Percentiles rank a stretch among this genome's conserved stretches.
These are phyloP conservation scores for Hanseniaspora occidentalis DNA, from an alignment of 805 yeast genomes.

Conservation along the genomic window DNA sequence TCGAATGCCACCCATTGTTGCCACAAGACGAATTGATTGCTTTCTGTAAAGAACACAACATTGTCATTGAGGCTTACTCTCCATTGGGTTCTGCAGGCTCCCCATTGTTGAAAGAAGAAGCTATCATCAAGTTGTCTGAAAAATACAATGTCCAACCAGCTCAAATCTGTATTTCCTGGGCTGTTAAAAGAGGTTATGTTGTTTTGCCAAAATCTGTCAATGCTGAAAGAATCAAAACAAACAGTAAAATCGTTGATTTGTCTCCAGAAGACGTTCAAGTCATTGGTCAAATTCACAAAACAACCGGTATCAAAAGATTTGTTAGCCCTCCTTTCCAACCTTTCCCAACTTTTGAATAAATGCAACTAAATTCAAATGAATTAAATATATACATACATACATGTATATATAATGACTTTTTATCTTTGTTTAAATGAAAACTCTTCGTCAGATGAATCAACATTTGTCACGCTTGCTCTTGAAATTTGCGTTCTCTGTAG, in stretches of 20 bases:
- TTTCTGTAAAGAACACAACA: slow-evolving; percentile 39
- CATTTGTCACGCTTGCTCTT: neutral
- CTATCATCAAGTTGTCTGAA: slow-evolving; percentile 32
- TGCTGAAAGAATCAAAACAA: slow-evolving; percentile 23
- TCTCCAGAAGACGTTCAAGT: slow-evolving; percentile 4
- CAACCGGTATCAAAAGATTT: slow-evolving; percentile 6
- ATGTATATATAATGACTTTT: neutral
- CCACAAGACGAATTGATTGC: slow-evolving; percentile 50
- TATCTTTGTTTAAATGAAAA: neutral
- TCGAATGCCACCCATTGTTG: slow-evolving; percentile 63
- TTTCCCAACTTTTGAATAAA: slow-evolving; percentile 6
- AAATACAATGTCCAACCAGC: slow-evolving; percentile 29
- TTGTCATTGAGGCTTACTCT: slow-evolving; percentile 60
- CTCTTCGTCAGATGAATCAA: neutral
- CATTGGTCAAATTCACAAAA: slow-evolving; percentile 2
- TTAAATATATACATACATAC: neutral
- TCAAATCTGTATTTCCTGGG: slow-evolving; percentile 46
- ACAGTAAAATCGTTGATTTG: slow-evolving; percentile 4
- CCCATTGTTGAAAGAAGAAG: slow-evolving; percentile 35
- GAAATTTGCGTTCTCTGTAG: too few species aligned
- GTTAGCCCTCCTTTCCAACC: slow-evolving; percentile 5
- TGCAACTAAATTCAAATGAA: too few species aligned
- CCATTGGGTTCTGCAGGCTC: slow-evolving; percentile 57
- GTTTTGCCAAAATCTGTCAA: slow-evolving; percentile 40
- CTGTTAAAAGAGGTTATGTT: slow-evolving; percentile 40